Percentiles rank a stretch among this genome's conserved stretches.
Evolutionary conservation across 345 rosid species (phyloP).

Genomic region (Acer yangbiense): DNA sequence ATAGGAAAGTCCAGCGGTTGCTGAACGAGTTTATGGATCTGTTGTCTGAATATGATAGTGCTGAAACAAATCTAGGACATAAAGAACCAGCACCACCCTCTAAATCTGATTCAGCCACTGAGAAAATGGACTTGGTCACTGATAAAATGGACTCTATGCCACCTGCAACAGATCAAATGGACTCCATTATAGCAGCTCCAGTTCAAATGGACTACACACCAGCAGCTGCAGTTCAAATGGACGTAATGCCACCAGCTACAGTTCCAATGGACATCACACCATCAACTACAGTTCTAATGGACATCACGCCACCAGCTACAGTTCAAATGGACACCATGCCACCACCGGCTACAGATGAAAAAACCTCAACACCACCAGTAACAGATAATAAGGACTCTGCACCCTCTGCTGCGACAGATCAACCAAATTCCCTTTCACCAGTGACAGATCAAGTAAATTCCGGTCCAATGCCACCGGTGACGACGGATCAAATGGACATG

Average conservation of each 20-base stretch:
- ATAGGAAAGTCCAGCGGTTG: constrained; percentile 93
- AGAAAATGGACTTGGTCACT: constrained; percentile 28
- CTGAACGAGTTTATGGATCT: constrained; percentile 95
- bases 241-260: not conserved
- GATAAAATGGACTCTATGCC: constrained; percentile 22
- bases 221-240: not conserved
- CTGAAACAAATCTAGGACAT: constrained; percentile 36
- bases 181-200: not conserved
- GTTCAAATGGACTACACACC: not conserved
- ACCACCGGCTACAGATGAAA: constrained; percentile 10
- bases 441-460: not conserved
- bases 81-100: constrained; percentile 22
- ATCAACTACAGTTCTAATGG: not conserved
- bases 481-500: constrained; percentile 10
- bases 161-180: constrained; percentile 16
- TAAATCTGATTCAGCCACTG: constrained; percentile 22
- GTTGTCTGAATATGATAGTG: constrained; percentile 76
- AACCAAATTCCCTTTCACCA: not conserved
- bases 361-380: not conserved
- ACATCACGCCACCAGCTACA: not conserved
- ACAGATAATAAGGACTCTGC: not conserved
- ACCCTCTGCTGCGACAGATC: not conserved
- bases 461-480: not conserved
- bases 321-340: not conserved
- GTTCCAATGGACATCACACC: not conserved